Percentiles rank a stretch among this genome's conserved stretches.
Conservation (phyloP, 805 yeast genomes). For the Zygotorulaspora sp. region DNA sequence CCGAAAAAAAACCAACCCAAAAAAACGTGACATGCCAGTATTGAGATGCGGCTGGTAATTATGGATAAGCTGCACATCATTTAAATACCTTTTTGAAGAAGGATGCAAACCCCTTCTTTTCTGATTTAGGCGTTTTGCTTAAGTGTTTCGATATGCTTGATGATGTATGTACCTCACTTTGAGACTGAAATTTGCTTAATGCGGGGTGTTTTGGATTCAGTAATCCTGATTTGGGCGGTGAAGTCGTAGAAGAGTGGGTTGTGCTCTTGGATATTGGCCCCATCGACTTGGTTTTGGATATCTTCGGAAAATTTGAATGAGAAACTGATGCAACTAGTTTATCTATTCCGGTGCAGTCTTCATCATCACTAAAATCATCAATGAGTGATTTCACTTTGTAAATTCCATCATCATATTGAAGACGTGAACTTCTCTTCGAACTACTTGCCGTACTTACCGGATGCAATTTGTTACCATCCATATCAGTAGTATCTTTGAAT, state of each 20-base stretch:
- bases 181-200: constrained; percentile 1
- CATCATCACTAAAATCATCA: constrained; percentile 16
- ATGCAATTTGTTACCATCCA: constrained; percentile 14
- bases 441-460: constrained; percentile 20
- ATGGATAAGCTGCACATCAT: too few relatives aligned
- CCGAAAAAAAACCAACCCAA: too few relatives aligned
- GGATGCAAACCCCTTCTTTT: constrained; percentile 18
- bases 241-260: constrained; percentile 2
- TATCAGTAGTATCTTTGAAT: constrained; percentile 7
- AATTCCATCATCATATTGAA: constrained; percentile 26
- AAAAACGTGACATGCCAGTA: too few relatives aligned
- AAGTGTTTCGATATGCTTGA: background rate
- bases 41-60: too few relatives aligned
- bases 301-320: constrained; percentile 4
- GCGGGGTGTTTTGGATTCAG: background rate
- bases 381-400: constrained; percentile 34
- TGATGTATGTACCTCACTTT: constrained; percentile 1
- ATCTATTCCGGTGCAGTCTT: constrained; percentile 6
- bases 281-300: constrained; percentile 26
- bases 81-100: constrained; percentile 22
- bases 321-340: background rate
- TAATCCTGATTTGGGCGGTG: constrained; percentile 9
- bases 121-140: constrained; percentile 6
- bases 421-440: constrained; percentile 27
- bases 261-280: constrained; percentile 8